These are phyloP conservation scores for Phialemonium atrogriseum DNA, from an alignment of 2,329 filamentous ascomycete species.

Conservation along the genomic window DNA sequence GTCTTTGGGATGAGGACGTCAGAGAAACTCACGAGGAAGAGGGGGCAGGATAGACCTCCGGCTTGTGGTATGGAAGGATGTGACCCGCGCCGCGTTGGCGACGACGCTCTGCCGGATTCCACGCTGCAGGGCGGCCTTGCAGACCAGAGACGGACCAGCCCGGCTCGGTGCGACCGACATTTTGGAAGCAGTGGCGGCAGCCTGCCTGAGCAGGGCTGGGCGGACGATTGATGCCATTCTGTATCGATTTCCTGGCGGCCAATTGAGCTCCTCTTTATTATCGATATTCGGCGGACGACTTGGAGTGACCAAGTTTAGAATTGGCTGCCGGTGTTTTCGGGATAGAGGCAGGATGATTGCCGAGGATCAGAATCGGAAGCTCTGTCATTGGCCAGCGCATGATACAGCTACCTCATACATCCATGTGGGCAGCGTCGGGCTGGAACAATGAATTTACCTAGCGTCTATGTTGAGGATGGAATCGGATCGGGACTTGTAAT, in stretches of 20 bases:
- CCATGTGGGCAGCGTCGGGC: no score
- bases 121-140: no score
- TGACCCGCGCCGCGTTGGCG: constrained; percentile 43
- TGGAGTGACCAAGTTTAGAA: no score
- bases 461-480: no score
- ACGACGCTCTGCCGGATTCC: no score
- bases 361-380: constrained; percentile 41
- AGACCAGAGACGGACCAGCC: constrained; percentile 19
- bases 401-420: no score
- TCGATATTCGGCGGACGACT: constrained; percentile 6
- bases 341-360: no score
- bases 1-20: not conserved
- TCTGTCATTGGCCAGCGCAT: constrained; percentile 41
- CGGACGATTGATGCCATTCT: constrained; percentile 51
- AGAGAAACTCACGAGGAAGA: constrained; percentile 62
- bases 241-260: constrained; percentile 12
- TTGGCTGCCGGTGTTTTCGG: not conserved
- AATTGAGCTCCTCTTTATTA: no score
- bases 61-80: constrained; percentile 81
- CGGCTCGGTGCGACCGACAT: constrained; percentile 13
- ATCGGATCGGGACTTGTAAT: no score
- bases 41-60: constrained; percentile 71
- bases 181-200: constrained; percentile 19
- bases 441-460: no score
- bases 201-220: constrained; percentile 46